Evolutionary conservation across 2,329 filamentous ascomycete species (phyloP), one percentile per base, ranked within the genome.

Genomic region (Nannizziopsis barbatae): DNA sequence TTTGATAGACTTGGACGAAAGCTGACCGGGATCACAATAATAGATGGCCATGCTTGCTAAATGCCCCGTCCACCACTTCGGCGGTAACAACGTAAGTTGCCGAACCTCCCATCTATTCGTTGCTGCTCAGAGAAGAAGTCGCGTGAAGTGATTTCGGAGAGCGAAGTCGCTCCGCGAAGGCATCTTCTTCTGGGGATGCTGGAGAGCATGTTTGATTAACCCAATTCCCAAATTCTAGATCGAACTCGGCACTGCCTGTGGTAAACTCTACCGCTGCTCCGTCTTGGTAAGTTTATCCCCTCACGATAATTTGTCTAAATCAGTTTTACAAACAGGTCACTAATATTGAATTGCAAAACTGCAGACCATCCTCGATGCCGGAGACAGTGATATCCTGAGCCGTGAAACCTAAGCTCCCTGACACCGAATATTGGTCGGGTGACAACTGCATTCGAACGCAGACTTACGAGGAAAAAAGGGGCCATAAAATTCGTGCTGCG

Each of bases 181-280:
- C 45, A 49, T 49, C 45, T 51, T 45, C 36, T 42, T 49, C 27
- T 14, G 18, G 27, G 35, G 36, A 31, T 31, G 42, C 50, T 44
- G 50, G 50, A 51, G 50, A 51, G 50, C 47, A 48, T 42, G 36
- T 39, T 45, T 51, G 50, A 56, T 56, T 59, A 54, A 58, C 51
- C 22, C 14, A n/a, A 27, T 22, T 31, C 17, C 20, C n/a, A n/a
- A 22, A 42, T 35, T 66, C 71, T 71, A 96, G 89, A 95, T 96
- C 69, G 92, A 96, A 77, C 80, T 98, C 60, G 92, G 92, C 67
- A 96, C 89, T 68, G 89, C 88, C 62, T 95, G 89, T 76, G 92
- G 92, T 79, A 96, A 96, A 79, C 84, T 98, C 69, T 98, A 94
- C 84, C 81, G 88, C 63, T 94, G 86, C 82, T 90, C 86, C 60